phyloP scores from a whole-genome alignment of 73 alveolate species.

The Blepharisma stoltei region DNA sequence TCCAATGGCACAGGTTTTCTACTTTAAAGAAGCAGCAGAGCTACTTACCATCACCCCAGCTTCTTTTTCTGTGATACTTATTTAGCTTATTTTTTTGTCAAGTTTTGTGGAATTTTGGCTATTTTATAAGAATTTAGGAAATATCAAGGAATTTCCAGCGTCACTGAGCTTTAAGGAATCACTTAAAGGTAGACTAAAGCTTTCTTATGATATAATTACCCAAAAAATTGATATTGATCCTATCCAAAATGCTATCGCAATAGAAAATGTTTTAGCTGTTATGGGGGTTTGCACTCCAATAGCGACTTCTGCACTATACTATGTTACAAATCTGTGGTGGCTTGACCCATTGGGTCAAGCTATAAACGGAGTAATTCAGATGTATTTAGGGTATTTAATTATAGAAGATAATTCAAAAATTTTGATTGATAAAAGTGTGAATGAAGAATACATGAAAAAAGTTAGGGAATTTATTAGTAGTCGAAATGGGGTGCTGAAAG shows the following conservation, averaged over 20 bases:
- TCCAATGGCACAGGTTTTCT: not conserved
- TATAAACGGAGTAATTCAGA: slow-evolving; percentile 1
- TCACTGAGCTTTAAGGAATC: not conserved
- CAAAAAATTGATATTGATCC: slow-evolving; percentile 9
- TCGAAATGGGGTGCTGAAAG: not conserved
- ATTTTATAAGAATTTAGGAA: slow-evolving; percentile 18
- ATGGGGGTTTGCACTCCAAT: slow-evolving; percentile 24
- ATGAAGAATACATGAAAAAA: not conserved
- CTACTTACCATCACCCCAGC: not conserved
- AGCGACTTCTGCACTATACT: not conserved
- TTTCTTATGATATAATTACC: not conserved
- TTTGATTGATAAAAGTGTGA: slow-evolving; percentile 18
- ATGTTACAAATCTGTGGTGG: not conserved
- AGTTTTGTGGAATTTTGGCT: slow-evolving; percentile 25
- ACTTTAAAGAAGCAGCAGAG: not conserved
- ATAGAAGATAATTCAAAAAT: not conserved
- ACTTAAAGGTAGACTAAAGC: not conserved
- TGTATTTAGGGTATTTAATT: slow-evolving; percentile 25
- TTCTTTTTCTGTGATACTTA: slow-evolving; percentile 4
- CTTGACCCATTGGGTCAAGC: slow-evolving; percentile 18
- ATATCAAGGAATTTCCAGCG: not conserved
- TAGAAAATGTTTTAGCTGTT: slow-evolving; percentile 11
- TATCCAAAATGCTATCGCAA: slow-evolving; percentile 14
- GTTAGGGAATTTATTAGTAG: not conserved
- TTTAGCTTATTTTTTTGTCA: not conserved